Evolutionary conservation across 1,284 basidiomycete species (phyloP), one percentile per base, ranked within the genome.

Genomic region (Papiliotrema fonsecae): DNA sequence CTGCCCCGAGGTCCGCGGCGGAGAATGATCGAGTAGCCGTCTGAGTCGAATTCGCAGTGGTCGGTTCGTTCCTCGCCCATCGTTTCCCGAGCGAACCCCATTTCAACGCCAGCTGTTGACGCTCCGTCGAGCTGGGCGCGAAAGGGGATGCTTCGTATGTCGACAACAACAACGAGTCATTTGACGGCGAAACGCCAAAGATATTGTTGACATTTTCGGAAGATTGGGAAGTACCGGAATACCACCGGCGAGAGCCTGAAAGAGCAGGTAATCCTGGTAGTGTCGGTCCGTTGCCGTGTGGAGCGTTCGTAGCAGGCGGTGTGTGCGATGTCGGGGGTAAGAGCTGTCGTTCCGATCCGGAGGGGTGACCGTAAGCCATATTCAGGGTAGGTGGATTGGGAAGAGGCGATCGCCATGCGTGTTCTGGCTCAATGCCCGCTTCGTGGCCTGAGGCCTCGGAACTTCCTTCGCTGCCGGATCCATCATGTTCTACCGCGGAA

Each of bases 51-150:
- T n/a, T n/a, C n/a, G n/a, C n/a, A n/a, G n/a, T n/a, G n/a, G n/a
- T n/a, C n/a, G n/a, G n/a, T n/a, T n/a, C 28, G 13, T 39, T 42
- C 18, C 37, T 24, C 13, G 38, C 45, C 50, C 50, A 47, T 30
- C 46, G 44, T 40, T 57, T 57, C 28, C 49, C 41, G 9, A 67
- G 47, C 3, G 64, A 53, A 16, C 64, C 62, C 65, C 65, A 67
- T 42, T 62, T 61, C 32, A 65, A 57, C 14, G 65, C 63, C 13
- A 48, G 24, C 25, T 41, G 39, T 26, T 57, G 54, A 50, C 65
- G 65, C 52, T 67, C 65, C 9, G 54, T 55, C 4, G 62, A 62
- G 26, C 57, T 62, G 9, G 65, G 65, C 2, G 65, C 64, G 42
- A 67, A 67, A 6, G 64, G 53, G 36, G 45, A 52, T 11, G 47